A percentile compares a stretch with the other conserved stretches of the same genome.
These are phyloP conservation scores for Polyplosphaeria fusca DNA, from an alignment of 495 filamentous ascomycete genomes.

Conservation along the genomic window DNA sequence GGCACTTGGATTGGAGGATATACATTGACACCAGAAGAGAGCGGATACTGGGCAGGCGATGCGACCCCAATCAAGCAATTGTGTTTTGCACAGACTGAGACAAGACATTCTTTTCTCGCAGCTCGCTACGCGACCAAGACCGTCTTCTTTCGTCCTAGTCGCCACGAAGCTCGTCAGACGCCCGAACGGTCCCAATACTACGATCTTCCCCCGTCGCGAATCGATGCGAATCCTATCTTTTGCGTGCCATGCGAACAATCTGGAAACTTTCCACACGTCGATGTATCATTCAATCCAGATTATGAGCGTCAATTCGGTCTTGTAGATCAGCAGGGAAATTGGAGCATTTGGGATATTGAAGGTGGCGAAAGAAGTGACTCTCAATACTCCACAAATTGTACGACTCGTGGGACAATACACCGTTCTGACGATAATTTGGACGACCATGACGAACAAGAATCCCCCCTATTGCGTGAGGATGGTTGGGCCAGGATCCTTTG, in stretches of 20 bases:
- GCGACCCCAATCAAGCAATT: slow-evolving; percentile 63
- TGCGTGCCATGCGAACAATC: slow-evolving; percentile 53
- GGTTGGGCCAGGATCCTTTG: slow-evolving; percentile 44
- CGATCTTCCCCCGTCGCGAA: slow-evolving; percentile 45
- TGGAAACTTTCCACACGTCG: slow-evolving; percentile 59
- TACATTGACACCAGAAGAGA: slow-evolving; percentile 40
- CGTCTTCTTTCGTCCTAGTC: slow-evolving; percentile 35
- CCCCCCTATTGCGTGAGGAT: too few relatives aligned
- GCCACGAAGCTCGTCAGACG: neutral
- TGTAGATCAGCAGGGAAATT: slow-evolving; percentile 67
- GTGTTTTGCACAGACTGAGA: slow-evolving; percentile 49
- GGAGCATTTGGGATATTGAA: slow-evolving; percentile 72
- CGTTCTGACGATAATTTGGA: slow-evolving; percentile 41
- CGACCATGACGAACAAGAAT: too few relatives aligned
- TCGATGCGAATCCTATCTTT: slow-evolving; percentile 61
- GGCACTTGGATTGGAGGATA: slow-evolving; percentile 41
- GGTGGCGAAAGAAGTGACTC: slow-evolving; percentile 36
- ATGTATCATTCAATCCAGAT: slow-evolving; percentile 78
- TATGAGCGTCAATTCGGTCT: slow-evolving; percentile 65
- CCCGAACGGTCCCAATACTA: neutral
- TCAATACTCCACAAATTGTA: slow-evolving; percentile 2
- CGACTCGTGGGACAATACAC: neutral
- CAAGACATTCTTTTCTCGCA: slow-evolving; percentile 31
- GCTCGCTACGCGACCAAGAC: slow-evolving; percentile 32
- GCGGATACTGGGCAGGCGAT: slow-evolving; percentile 54